These are phyloP conservation scores for Stephanocyclus meneghinianus DNA, from an alignment of 352 stramenopile species.

Conservation along the genomic window DNA sequence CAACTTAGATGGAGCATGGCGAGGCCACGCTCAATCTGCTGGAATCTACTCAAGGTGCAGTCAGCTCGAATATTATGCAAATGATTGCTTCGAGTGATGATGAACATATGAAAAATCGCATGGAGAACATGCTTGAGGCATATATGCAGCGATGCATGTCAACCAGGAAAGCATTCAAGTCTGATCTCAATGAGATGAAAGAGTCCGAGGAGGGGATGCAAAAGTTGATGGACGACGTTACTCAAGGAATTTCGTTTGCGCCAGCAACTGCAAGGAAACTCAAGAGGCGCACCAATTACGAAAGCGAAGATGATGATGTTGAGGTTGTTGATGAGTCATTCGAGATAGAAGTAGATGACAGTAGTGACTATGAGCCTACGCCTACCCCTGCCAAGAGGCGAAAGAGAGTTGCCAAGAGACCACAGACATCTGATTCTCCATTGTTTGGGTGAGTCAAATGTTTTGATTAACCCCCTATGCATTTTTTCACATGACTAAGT, in stretches of 20 bases:
- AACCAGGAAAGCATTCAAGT: slow-evolving; percentile 37
- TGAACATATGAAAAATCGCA: slow-evolving; percentile 25
- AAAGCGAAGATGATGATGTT: slow-evolving; percentile 25
- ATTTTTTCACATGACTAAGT: not conserved
- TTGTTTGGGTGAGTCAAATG: slow-evolving; percentile 10
- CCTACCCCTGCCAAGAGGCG: slow-evolving; percentile 20
- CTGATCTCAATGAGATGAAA: slow-evolving; percentile 52
- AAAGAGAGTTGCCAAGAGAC: slow-evolving; percentile 12
- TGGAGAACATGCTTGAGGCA: slow-evolving; percentile 45
- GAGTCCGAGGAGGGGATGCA: slow-evolving; percentile 47
- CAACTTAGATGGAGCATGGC: slow-evolving; percentile 48
- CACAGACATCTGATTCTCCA: slow-evolving; percentile 20
- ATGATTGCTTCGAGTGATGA: slow-evolving; percentile 33
- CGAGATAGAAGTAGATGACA: slow-evolving; percentile 32
- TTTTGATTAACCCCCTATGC: not conserved
- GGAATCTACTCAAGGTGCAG: slow-evolving; percentile 54
- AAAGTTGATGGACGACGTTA: slow-evolving; percentile 45
- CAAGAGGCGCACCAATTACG: slow-evolving; percentile 32
- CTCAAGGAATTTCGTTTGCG: slow-evolving; percentile 31
- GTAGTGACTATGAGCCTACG: slow-evolving; percentile 41
- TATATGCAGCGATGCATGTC: slow-evolving; percentile 45
- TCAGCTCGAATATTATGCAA: slow-evolving; percentile 52
- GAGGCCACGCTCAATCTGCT: slow-evolving; percentile 57
- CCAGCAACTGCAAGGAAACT: slow-evolving; percentile 30
- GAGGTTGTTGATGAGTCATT: slow-evolving; percentile 48